Conservation (phyloP, 2,329 filamentous ascomycete genomes). For the Curvularia hawaiiensis region DNA sequence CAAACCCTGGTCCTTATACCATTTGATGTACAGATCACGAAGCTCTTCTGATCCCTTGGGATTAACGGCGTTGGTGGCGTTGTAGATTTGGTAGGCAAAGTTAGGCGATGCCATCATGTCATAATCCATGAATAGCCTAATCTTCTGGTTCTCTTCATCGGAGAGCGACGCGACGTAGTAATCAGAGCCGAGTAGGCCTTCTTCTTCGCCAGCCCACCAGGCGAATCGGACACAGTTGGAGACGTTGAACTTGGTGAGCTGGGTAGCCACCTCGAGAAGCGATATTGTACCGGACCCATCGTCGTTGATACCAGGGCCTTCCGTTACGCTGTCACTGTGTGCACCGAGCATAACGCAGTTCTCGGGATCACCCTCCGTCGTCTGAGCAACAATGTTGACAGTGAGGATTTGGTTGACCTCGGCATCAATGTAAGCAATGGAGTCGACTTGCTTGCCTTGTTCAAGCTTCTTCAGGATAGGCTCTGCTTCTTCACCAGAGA, state of each 20-base stretch:
- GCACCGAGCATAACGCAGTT: slow-evolving; percentile 51
- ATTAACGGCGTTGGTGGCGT: slow-evolving; percentile 46
- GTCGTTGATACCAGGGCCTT: slow-evolving; percentile 51
- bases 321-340: slow-evolving; percentile 49
- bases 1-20: slow-evolving; percentile 44
- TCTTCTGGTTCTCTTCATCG: slow-evolving; percentile 46
- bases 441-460: slow-evolving; percentile 54
- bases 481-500: slow-evolving; percentile 66
- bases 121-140: slow-evolving; percentile 52
- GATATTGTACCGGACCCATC: slow-evolving; percentile 48
- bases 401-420: slow-evolving; percentile 57
- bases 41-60: slow-evolving; percentile 46
- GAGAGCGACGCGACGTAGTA: slow-evolving; percentile 47
- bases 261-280: slow-evolving; percentile 48
- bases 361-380: slow-evolving; percentile 45
- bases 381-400: slow-evolving; percentile 50
- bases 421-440: slow-evolving; percentile 54
- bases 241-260: slow-evolving; percentile 48
- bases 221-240: slow-evolving; percentile 49
- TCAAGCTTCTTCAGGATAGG: slow-evolving; percentile 56
- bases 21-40: slow-evolving; percentile 46
- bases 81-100: slow-evolving; percentile 49
- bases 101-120: slow-evolving; percentile 51
- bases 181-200: slow-evolving; percentile 47
- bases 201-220: slow-evolving; percentile 49